These are phyloP conservation scores for Phaeoacremonium minimum DNA, from an alignment of 2,329 filamentous ascomycete genomes.

Conservation along the genomic window DNA sequence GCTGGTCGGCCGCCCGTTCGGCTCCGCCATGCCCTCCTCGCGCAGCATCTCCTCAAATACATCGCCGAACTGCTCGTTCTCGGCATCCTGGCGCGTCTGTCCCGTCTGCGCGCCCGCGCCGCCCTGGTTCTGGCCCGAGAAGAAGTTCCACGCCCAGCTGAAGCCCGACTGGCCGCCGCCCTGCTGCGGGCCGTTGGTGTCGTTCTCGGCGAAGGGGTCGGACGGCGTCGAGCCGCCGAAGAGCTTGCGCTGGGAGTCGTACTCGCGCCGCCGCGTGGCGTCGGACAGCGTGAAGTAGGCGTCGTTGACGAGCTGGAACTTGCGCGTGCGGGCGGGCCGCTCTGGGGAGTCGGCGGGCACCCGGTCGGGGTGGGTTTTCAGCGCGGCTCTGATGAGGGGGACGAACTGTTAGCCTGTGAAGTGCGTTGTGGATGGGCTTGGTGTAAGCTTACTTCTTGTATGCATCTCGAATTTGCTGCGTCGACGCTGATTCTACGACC, in stretches of 20 bases:
- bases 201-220: slow-evolving; percentile 43
- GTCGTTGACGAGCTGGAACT: slow-evolving; percentile 39
- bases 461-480: slow-evolving; percentile 83
- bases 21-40: slow-evolving; percentile 78
- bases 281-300: slow-evolving; percentile 66
- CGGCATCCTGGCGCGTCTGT: slow-evolving; percentile 48
- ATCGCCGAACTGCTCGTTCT: slow-evolving; percentile 80
- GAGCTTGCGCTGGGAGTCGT: slow-evolving; percentile 68
- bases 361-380: slow-evolving; percentile 92
- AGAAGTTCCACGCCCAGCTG: slow-evolving; percentile 73
- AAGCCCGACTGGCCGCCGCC: slow-evolving; percentile 45
- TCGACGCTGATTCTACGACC: slow-evolving; percentile 67
- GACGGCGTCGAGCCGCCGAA: slow-evolving; percentile 40
- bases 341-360: slow-evolving; percentile 82
- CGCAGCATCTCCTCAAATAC: slow-evolving; percentile 88
- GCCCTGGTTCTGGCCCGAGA: slow-evolving; percentile 27
- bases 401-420: slow-evolving; percentile 1
- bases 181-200: slow-evolving; percentile 27
- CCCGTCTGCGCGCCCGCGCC: slow-evolving; percentile 21
- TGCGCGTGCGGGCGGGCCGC: slow-evolving; percentile 70
- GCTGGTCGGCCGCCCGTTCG: slow-evolving; percentile 54
- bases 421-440: background rate
- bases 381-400: slow-evolving; percentile 61
- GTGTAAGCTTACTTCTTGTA: slow-evolving; percentile 70
- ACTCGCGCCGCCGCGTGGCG: slow-evolving; percentile 69